Evolutionary conservation across 805 yeast genomes (phyloP).

Genomic region (Ogataea polymorpha): DNA sequence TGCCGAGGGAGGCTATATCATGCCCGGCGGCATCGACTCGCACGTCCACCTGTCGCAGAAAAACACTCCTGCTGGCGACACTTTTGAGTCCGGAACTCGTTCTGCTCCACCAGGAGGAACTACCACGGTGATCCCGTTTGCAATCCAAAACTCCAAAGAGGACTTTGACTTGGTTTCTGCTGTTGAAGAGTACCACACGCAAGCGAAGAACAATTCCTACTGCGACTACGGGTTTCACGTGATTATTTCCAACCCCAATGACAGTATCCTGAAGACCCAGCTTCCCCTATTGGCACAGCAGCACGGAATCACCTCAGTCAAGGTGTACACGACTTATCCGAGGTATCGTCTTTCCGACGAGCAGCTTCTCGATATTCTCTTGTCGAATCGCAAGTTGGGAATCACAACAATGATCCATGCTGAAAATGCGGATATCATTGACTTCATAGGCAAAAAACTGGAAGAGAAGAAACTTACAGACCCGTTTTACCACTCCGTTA

Average conservation of each 20-base stretch:
- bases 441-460: constrained; percentile 32
- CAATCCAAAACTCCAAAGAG: constrained; percentile 38
- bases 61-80: constrained; percentile 41
- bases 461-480: constrained; percentile 36
- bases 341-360: constrained; percentile 39
- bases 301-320: constrained; percentile 39
- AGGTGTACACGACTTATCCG: constrained; percentile 46
- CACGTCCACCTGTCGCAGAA: constrained; percentile 48
- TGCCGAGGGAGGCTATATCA: constrained; percentile 45
- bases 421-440: constrained; percentile 47
- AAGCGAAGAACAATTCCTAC: constrained; percentile 34
- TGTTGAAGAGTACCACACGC: constrained; percentile 22
- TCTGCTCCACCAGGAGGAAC: constrained; percentile 51
- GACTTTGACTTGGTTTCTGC: constrained; percentile 24
- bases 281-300: constrained; percentile 34
- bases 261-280: constrained; percentile 20
- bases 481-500: constrained; percentile 44
- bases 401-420: constrained; percentile 51
- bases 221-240: constrained; percentile 51
- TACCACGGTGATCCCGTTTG: constrained; percentile 46
- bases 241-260: constrained; percentile 33
- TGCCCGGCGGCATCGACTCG: constrained; percentile 52
- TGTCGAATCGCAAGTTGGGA: constrained; percentile 38
- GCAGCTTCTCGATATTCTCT: constrained; percentile 38
- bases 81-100: constrained; percentile 42